Evolutionary conservation across 306 rosid species (phyloP), one percentile per base, ranked within the genome.

Genomic region (Prunus padus): DNA sequence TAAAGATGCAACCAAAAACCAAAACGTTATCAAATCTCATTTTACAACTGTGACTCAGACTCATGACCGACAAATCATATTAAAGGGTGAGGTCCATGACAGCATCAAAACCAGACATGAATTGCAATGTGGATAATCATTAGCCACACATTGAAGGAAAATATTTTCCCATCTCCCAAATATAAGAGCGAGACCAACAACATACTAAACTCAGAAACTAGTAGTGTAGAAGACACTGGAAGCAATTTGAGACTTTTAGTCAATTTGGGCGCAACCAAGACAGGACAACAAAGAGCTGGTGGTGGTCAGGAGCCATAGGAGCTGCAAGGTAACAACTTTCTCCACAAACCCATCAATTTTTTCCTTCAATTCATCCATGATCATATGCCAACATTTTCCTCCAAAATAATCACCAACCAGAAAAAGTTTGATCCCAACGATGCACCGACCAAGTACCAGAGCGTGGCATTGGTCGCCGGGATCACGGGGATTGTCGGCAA

Each of bases 401-500:
- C 4, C 14, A 16, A 49, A 50, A 26, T 13, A 3, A 3, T n/a
- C 50, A 0, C 56, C 52, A 26, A 30, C 37, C 82, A 80, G 86
- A 76, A 77, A 46, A 69, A n/a, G 60, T 8, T 33, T 5, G 61
- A 67, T 13, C 59, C 52, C 7, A 20, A 61, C 1, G 69, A 80
- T n/a, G 64, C 52, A 12, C 82, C 85, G 0, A 44, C 31, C 16
- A 69, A 26, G 47, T 52, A 75, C 64, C 42, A 77, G 7, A 82
- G 80, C 42, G 86, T 84, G 31, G 92, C 84, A 6, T 67, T 84
- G 0, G 62, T 88, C 3, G 66, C 82, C 55, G 90, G 92, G 4
- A 83, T 88, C 3, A 86, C 90, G 0, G 90, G 92, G 40, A 72
- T 86, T 0, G 89, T 88, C 0, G 92, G 90, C 12, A 82, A 77